These are phyloP conservation scores for Truncatella angustata DNA, from an alignment of 2,329 filamentous ascomycete genomes.

Conservation along the genomic window DNA sequence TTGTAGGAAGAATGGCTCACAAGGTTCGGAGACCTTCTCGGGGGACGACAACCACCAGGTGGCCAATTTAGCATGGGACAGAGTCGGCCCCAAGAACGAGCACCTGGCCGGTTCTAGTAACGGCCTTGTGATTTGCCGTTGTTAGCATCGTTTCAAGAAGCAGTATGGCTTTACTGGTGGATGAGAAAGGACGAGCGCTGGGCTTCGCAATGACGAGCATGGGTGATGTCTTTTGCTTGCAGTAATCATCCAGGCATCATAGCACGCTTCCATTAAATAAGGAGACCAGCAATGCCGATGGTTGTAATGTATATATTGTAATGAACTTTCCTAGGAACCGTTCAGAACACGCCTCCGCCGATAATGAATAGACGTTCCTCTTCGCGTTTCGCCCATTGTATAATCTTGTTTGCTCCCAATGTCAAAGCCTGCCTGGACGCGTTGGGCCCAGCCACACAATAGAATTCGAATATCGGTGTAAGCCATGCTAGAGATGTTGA, in stretches of 20 bases:
- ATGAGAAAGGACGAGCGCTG: too few relatives aligned
- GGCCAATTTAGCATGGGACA: background rate
- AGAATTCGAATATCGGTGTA: constrained; percentile 89
- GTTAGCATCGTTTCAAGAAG: too few relatives aligned
- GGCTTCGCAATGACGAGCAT: too few relatives aligned
- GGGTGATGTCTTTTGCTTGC: too few relatives aligned
- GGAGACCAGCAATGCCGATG: background rate
- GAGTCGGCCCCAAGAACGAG: constrained; percentile 5
- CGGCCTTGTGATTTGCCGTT: too few relatives aligned
- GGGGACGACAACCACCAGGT: background rate
- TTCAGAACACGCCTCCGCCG: constrained; percentile 81
- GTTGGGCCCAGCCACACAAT: constrained; percentile 84
- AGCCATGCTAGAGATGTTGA: constrained; percentile 84
- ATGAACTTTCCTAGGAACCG: background rate
- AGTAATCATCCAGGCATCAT: too few relatives aligned
- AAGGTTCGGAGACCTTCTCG: too few relatives aligned
- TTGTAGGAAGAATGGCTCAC: too few relatives aligned
- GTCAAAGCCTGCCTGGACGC: constrained; percentile 65
- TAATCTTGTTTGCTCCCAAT: constrained; percentile 82
- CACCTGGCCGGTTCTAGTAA: too few relatives aligned
- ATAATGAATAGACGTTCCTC: constrained; percentile 96
- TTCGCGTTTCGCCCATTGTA: constrained; percentile 88
- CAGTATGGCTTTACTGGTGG: too few relatives aligned
- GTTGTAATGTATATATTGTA: background rate
- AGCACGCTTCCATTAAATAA: too few relatives aligned